Evolutionary conservation across 257 asterid genomes (phyloP).

Genomic region (Cruciata laevipes): DNA sequence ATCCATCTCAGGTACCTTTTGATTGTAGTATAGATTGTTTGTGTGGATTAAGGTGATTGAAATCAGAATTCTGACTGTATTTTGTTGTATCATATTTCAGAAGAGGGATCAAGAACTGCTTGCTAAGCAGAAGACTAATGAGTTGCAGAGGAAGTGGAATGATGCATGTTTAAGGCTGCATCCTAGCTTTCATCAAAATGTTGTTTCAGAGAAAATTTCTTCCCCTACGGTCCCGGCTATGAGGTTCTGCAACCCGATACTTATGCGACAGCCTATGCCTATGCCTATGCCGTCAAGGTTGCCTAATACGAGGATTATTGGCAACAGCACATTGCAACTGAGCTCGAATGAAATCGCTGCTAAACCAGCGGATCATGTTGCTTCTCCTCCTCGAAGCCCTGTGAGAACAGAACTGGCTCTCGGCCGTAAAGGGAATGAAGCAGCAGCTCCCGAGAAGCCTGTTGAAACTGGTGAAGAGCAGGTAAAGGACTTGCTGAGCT

Average conservation of each 20-base stretch:
- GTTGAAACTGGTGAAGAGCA: conserved; percentile 31
- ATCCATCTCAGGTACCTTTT: conserved; percentile 41
- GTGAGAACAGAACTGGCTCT: conserved; percentile 87
- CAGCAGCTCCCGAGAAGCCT: conserved; percentile 26
- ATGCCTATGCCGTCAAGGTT: conserved; percentile 54
- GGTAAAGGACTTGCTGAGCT: conserved; percentile 55
- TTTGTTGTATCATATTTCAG: conserved; percentile 29
- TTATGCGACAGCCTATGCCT: conserved; percentile 40
- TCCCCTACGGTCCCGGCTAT: conserved; percentile 30
- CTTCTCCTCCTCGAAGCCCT: conserved; percentile 58
- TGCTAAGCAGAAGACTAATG: conserved; percentile 52
- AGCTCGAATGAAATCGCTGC: conserved; percentile 29
- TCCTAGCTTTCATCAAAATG: conserved; percentile 50
- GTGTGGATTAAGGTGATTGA: not conserved
- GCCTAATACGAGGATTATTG: conserved; percentile 23
- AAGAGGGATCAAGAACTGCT: conserved; percentile 43
- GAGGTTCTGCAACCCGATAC: conserved; percentile 43
- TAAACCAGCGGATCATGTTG: conserved; percentile 12
- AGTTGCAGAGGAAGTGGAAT: conserved; percentile 70
- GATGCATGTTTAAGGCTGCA: conserved; percentile 22
- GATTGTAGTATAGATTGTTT: not conserved
- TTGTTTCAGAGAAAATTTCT: conserved; percentile 27
- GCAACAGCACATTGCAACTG: conserved; percentile 53
- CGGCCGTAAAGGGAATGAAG: conserved; percentile 42
- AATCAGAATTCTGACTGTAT: not conserved